Base-by-base conservation (phyloP, 2,329 filamentous ascomycete species). In the Stromatinia cepivora region DNA sequence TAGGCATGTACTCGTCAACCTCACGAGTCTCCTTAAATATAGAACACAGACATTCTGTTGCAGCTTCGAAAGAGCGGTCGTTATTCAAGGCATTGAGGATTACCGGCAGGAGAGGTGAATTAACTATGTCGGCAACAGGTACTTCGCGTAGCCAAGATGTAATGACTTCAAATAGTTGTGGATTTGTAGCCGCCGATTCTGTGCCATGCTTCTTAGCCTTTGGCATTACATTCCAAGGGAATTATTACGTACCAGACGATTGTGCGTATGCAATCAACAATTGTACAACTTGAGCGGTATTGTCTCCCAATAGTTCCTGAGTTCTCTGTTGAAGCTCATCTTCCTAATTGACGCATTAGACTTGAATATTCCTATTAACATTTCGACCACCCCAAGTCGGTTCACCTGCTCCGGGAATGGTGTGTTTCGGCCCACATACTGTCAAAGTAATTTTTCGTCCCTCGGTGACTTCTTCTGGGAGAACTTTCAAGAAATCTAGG, bases 361-460 rank as follows among this genome's bases (percentile, higher is more conserved):
- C 76, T 81, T 72, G 77, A 71, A 75, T 77, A 77, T 74, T 74
- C 70, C 71, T 75, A 76, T 42, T 64, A 64, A 74, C 72, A 75
- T 78, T 78, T 79, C 76, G 77, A 75, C 77, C 58, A 73, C 71
- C 71, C 72, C 72, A 78, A 74, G 75, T 78, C 76, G 79, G 76
- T 77, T 75, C 73, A 73, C 73, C 74, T 72, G 73, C 72, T 77
- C 73, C 73, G 69, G 81, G 79, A 82, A 80, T 81, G 83, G 80
- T 82, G 79, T 79, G 77, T 82, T 80, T 84, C 84, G 84, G 84
- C 90, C 89, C 87, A 94, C 93, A 84, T 95, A 97, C 94, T 88
- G 93, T 94, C 83, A 99, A 87, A 86, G 93, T 97, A 86, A 99
- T 97, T 85, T 98, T 99, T 83, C 95, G 93, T 83, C 95, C 95